Base-by-base conservation (phyloP, 1,284 basidiomycete genomes). In the Apiotrichum domesticum region DNA sequence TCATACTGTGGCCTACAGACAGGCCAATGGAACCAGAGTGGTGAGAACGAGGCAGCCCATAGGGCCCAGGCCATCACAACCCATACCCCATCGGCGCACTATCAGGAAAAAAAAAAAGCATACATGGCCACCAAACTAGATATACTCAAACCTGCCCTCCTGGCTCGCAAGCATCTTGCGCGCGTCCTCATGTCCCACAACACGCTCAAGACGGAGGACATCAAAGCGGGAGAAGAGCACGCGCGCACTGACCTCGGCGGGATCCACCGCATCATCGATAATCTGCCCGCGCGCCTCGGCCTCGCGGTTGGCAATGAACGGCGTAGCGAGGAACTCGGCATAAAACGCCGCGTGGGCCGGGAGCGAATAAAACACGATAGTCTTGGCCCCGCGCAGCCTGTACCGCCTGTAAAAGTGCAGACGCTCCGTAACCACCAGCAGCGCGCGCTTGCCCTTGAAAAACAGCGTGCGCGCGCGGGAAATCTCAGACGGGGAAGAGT, bases 321-420 rank as follows among this genome's bases (percentile, higher is more conserved):
- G 95, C 86, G 72, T 87, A 87, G 39, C 86, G 84, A 97, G 76
- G 61, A 92, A 81, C 72, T 98, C 96, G 0, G 88, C 83, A 76
- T 94, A 98, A 77, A 91, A 98, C 62, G 87, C 84, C 0, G 90
- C 82, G 73, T 98, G 91, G 54, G 90, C 86, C 0, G 96, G 95
- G 32, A 89, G 86, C 0, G 84, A 86, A 71, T 98, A 99, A 77
- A 97, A 98, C 34, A 98, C 80, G 56, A 98, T 72, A 61, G 96
- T 97, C 57, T 87, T 85, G 52, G 93, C 88, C 7, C 95, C 96
- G 64, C 94, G 81, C 48, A 97, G 83, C 65, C 88, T 90, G 78
- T 96, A 96, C 84, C 93, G 82, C 60, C 90, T 84, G 82, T 94
- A 98, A 74, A 98, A 99, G 76, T 98, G 93, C 80, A 98, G 97